These are phyloP conservation scores for Teunomyces kruisii DNA, from an alignment of 805 yeast genomes.

Conservation along the genomic window DNA sequence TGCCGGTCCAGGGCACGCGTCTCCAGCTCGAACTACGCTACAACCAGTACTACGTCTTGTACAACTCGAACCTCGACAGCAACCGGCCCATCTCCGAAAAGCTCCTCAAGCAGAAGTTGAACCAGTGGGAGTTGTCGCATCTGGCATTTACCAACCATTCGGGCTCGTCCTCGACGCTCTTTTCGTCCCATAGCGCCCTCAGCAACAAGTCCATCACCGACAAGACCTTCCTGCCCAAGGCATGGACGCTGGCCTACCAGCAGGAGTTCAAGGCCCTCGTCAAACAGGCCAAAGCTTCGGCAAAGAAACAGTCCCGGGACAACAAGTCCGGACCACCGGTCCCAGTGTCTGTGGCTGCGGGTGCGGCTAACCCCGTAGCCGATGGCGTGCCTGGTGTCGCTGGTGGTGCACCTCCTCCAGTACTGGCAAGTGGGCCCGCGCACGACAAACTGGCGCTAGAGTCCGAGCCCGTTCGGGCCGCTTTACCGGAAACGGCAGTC, in stretches of 20 bases:
- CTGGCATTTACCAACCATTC: slow-evolving; percentile 24
- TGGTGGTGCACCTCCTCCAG: too few relatives aligned
- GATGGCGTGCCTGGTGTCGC: too few relatives aligned
- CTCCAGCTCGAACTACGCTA: slow-evolving; percentile 66
- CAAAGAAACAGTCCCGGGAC: not conserved
- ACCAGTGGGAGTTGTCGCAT: slow-evolving; percentile 62
- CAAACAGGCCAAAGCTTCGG: slow-evolving; percentile 30
- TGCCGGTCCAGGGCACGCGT: slow-evolving; percentile 65
- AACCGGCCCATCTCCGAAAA: slow-evolving; percentile 58
- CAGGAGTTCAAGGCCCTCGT: slow-evolving; percentile 41
- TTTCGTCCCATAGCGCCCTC: slow-evolving; percentile 16
- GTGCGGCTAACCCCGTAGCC: too few relatives aligned
- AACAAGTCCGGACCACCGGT: too few relatives aligned
- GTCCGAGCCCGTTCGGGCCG: not conserved
- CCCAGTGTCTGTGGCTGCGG: too few relatives aligned
- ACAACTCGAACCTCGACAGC: slow-evolving; percentile 81
- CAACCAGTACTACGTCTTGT: slow-evolving; percentile 71
- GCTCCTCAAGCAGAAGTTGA: slow-evolving; percentile 54
- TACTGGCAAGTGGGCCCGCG: too few relatives aligned
- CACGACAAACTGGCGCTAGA: not conserved
- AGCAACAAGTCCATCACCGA: slow-evolving; percentile 37
- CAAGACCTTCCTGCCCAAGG: slow-evolving; percentile 45
- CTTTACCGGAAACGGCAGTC: not conserved
- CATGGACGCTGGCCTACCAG: slow-evolving; percentile 42
- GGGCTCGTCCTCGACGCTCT: slow-evolving; percentile 22